phyloP scores from a whole-genome alignment of 139 green algal genomes.

The Chlorella sp. region DNA sequence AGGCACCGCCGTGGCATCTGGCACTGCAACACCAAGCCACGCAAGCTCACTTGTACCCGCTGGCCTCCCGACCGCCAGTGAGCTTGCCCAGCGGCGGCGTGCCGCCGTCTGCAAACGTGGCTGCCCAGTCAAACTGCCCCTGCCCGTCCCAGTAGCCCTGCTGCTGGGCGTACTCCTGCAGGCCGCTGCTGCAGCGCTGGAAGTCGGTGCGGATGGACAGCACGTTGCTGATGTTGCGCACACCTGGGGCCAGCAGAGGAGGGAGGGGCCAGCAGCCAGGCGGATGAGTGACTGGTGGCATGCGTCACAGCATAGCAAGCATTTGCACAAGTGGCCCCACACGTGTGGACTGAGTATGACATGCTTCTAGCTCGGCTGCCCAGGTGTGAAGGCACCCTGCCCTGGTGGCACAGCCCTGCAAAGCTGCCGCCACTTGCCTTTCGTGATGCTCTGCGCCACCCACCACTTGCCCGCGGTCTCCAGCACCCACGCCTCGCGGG shows the following conservation, averaged over 20 bases:
- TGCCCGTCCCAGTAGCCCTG: slow-evolving; percentile 28
- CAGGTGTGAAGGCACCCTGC: no score
- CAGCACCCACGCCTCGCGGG: slow-evolving; percentile 40
- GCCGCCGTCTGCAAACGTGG: slow-evolving; percentile 25
- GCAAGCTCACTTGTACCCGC: slow-evolving; percentile 27
- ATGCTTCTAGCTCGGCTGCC: no score
- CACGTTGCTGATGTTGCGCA: slow-evolving; percentile 46
- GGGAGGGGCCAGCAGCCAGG: no score
- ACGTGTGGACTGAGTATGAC: no score
- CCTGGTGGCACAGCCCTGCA: no score
- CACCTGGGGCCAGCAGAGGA: no score
- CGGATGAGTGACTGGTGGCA: no score
- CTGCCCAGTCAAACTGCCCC: slow-evolving; percentile 32
- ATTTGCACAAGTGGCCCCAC: no score
- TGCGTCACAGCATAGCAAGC: no score
- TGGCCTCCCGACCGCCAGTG: slow-evolving; percentile 24
- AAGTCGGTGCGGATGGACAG: slow-evolving; percentile 41
- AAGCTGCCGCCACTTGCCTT: not conserved
- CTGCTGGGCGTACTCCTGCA: slow-evolving; percentile 26
- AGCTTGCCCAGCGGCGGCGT: slow-evolving; percentile 28
- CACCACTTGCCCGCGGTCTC: slow-evolving; percentile 39
- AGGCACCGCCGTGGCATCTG: no score
- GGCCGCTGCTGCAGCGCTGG: slow-evolving; percentile 14
- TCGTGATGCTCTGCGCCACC: slow-evolving; percentile 29
- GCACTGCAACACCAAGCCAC: no score